These are phyloP conservation scores for Tetrapisispora iriomotensis DNA, from an alignment of 805 yeast species.

Conservation along the genomic window DNA sequence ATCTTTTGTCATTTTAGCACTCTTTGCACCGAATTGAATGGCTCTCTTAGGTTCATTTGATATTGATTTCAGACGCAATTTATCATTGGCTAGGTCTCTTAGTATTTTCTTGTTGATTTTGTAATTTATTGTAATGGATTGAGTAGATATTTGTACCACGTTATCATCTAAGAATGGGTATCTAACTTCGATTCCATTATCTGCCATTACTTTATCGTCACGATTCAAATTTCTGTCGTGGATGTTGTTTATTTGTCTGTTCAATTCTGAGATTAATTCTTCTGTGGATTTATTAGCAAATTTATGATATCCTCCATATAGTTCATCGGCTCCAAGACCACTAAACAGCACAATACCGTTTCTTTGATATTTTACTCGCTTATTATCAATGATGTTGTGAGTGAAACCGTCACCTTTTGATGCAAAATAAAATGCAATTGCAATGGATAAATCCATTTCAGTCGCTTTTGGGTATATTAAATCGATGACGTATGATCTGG, in stretches of 20 bases:
- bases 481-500: constrained; percentile 42
- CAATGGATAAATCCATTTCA: constrained; percentile 93
- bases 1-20: constrained; percentile 84
- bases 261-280: constrained; percentile 49
- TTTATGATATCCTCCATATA: constrained; percentile 91
- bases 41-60: constrained; percentile 80
- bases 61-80: constrained; percentile 44
- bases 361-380: constrained; percentile 35
- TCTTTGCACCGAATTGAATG: constrained; percentile 90
- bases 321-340: constrained; percentile 95
- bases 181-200: constrained; percentile 83
- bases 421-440: constrained; percentile 91
- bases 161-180: constrained; percentile 72
- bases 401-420: constrained; percentile 44
- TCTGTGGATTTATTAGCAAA: constrained; percentile 42
- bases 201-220: constrained; percentile 79
- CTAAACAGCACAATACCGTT: constrained; percentile 65
- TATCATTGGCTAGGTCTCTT: constrained; percentile 46
- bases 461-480: constrained; percentile 78
- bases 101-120: constrained; percentile 47
- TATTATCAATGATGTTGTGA: constrained; percentile 3
- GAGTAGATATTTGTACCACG: constrained; percentile 43
- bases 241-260: constrained; percentile 60
- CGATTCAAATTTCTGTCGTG: constrained; percentile 77
- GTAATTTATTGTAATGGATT: constrained; percentile 40